Evolutionary conservation across 1,139 yeast species (phyloP), one percentile per base, ranked within the genome.

Genomic region (Lodderomyces metapsilosis): DNA sequence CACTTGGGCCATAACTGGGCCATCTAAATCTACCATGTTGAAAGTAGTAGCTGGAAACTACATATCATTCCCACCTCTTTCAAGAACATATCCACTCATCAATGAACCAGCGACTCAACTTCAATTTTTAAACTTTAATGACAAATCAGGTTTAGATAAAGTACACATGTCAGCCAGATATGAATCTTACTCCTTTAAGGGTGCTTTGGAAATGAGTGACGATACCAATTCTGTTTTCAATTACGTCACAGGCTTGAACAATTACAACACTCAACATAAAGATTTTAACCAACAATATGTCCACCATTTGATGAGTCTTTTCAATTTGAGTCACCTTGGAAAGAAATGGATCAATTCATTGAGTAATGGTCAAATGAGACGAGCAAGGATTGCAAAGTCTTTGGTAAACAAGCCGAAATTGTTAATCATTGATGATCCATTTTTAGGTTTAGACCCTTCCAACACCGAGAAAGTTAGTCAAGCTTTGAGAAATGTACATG

Each of bases 331-430:
- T 6, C 82, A 78, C 1, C 64, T 88, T 43, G 70, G 78, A 42
- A 68, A 78, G 43, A 76, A 88, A 47, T 91, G 95, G 89, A 79
- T 88, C 36, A 88, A 88, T 59, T 87, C 94, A 0, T 68, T 92
- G 38, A 86, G 96, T 60, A 92, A 92, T 58, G 98, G 98, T 0
- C 98, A 92, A 61, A 81, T 87, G 60, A 74, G 98, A 51, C 70
- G 98, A 38, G 96, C 97, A 0, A 71, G 96, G 46, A 68, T 92
- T 23, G 98, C 97, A 0, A 76, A 78, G 47, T 79, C 91, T 0
- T 56, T 92, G 40, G 72, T 88, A 40, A 68, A 71, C 41, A 68
- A 76, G 38, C 96, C 97, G 0, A 69, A 70, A 33, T 52, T 89
- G 20, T 65, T 89, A 43, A 59, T 91, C 9, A 73, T 92, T 13